A percentile compares a stretch with the other conserved stretches of the same genome.
These are phyloP conservation scores for Penicillium concentricum DNA, from an alignment of 2,329 filamentous ascomycete species.

Conservation along the genomic window DNA sequence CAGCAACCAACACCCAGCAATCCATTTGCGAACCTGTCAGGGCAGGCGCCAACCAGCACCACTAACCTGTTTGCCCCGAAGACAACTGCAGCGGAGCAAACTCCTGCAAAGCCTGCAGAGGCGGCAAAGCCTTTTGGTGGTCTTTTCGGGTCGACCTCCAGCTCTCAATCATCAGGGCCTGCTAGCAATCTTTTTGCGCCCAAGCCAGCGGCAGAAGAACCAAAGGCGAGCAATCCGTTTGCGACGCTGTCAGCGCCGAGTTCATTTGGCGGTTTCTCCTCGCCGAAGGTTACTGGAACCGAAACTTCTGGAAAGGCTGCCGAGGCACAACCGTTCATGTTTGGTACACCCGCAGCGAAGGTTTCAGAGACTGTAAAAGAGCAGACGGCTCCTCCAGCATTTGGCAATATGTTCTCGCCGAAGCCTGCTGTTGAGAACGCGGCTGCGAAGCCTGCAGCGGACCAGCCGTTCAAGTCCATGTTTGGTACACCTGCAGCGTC, in stretches of 20 bases:
- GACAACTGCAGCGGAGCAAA: neutral
- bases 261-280: neutral
- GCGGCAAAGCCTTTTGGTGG: neutral
- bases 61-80: slow-evolving; percentile 5
- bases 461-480: slow-evolving; percentile 2
- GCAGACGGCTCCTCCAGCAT: neutral
- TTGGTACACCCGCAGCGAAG: slow-evolving; percentile 2
- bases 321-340: slow-evolving; percentile 1
- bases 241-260: slow-evolving; percentile 15
- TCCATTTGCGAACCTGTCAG: slow-evolving; percentile 7
- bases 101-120: slow-evolving; percentile 4
- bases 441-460: neutral
- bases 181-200: slow-evolving; percentile 25
- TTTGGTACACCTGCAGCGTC: slow-evolving; percentile 3
- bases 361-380: neutral
- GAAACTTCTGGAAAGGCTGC: slow-evolving; percentile 2
- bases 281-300: neutral
- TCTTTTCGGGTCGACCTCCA: slow-evolving; percentile 4
- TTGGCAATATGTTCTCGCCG: slow-evolving; percentile 4
- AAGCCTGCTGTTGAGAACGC: neutral
- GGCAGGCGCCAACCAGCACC: neutral
- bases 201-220: slow-evolving; percentile 19
- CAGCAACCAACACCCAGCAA: slow-evolving; percentile 1
- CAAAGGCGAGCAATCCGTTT: slow-evolving; percentile 37
- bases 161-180: slow-evolving; percentile 37